Percentiles rank a stretch among this genome's conserved stretches.
Conservation (phyloP, 2,329 filamentous ascomycete genomes). For the Cryoendolithus antarcticus region DNA sequence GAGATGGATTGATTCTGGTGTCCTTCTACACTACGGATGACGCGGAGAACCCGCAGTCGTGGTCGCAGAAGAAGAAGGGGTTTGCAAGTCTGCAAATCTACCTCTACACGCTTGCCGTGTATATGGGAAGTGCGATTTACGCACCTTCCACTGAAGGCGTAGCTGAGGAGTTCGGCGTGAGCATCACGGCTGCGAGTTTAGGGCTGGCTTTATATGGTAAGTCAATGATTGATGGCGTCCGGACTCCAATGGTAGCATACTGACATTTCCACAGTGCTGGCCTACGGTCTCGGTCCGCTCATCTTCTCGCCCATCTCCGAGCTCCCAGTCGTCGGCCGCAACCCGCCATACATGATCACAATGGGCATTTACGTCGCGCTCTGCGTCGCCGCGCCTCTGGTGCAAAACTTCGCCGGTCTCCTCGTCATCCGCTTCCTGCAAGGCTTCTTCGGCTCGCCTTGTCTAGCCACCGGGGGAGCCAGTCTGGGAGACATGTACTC, state of each 20-base stretch:
- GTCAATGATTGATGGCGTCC: too few relatives aligned
- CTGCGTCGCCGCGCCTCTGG: conserved; percentile 47
- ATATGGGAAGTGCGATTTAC: conserved; percentile 42
- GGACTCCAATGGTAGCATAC: too few relatives aligned
- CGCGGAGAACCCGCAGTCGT: conserved; percentile 22
- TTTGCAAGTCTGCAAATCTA: conserved; percentile 28
- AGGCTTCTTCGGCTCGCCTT: conserved; percentile 54
- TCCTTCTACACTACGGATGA: conserved; percentile 32
- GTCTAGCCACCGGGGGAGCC: conserved; percentile 45
- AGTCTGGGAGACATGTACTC: conserved; percentile 34
- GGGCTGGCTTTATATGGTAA: conserved; percentile 45
- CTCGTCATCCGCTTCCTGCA: conserved; percentile 50
- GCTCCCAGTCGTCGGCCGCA: conserved; percentile 54
- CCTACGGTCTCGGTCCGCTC: conserved; percentile 50
- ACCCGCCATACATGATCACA: conserved; percentile 54
- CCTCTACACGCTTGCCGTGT: conserved; percentile 49
- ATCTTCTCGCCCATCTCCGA: conserved; percentile 56
- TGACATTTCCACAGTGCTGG: conserved; percentile 33
- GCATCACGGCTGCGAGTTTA: conserved; percentile 39
- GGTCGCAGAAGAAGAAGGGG: conserved; percentile 17
- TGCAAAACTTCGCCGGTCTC: conserved; percentile 23
- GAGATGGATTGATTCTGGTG: conserved; percentile 39
- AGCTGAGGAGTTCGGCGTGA: conserved; percentile 41
- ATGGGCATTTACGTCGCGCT: conserved; percentile 58
- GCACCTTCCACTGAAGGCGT: conserved; percentile 33